Evolutionary conservation across 2,329 filamentous ascomycete species (phyloP).

Genomic region (Stachybotrys chartarum): DNA sequence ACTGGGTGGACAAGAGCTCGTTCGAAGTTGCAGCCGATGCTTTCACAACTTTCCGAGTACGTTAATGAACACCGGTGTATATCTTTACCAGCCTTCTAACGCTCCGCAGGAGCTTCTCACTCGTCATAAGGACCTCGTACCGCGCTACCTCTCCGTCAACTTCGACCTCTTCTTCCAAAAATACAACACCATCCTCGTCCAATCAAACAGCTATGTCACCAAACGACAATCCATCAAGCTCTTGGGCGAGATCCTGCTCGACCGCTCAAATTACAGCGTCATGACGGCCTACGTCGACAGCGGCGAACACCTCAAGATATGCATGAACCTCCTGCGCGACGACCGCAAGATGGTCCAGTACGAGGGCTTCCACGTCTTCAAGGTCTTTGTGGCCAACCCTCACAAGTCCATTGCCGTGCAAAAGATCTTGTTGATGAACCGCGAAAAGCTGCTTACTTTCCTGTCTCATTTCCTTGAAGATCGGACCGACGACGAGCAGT

Average conservation of each 20-base stretch:
- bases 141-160: slow-evolving; percentile 80
- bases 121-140: slow-evolving; percentile 85
- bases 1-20: slow-evolving; percentile 92
- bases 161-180: slow-evolving; percentile 89
- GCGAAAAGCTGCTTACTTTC: slow-evolving; percentile 83
- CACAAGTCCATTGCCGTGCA: slow-evolving; percentile 97
- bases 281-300: slow-evolving; percentile 97
- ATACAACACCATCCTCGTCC: slow-evolving; percentile 82
- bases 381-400: slow-evolving; percentile 97
- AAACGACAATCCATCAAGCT: slow-evolving; percentile 98
- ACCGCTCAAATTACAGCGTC: slow-evolving; percentile 93
- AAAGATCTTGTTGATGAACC: slow-evolving; percentile 92
- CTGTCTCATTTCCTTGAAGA: slow-evolving; percentile 89
- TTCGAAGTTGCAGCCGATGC: slow-evolving; percentile 97
- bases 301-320: slow-evolving; percentile 93
- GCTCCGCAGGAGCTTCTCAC: slow-evolving; percentile 68
- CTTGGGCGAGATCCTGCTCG: slow-evolving; percentile 86
- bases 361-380: slow-evolving; percentile 98
- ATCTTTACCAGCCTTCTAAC: slow-evolving; percentile 4
- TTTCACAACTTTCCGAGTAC: slow-evolving; percentile 91
- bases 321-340: slow-evolving; percentile 94
- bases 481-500: slow-evolving; percentile 94
- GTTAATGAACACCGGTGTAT: slow-evolving; percentile 13
- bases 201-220: slow-evolving; percentile 93
- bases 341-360: slow-evolving; percentile 99